Evolutionary conservation across 345 rosid species (phyloP), one percentile per base, ranked within the genome.

Genomic region (Arabidopsis arenosa): DNA sequence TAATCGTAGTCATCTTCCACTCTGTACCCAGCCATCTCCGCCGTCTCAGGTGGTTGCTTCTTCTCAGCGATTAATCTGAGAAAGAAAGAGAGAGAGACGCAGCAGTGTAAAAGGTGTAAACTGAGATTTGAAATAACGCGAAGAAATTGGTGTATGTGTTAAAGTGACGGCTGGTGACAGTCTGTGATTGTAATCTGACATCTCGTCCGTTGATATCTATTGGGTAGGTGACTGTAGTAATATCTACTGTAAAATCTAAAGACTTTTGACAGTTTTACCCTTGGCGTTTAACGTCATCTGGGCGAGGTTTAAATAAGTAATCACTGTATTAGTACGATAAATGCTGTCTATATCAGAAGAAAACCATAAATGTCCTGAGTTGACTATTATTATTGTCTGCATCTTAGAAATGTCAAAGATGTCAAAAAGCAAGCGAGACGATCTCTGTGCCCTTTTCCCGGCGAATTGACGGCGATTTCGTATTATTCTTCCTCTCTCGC

Each of bases 1-100:
- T 86, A 86, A 70, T 86, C 90, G 35, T 86, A 85, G 57, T 85
- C 89, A 43, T 84, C 85, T 63, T 76, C 87, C 8, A 82, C 79
- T 68, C 80, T 78, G 78, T 84, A 82, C 37, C 85, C 82, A 41
- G 87, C 87, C 87, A 84, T 84, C 67, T 65, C 63, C 66, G 74
- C 60, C 65, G 70, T 52, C 69, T 72, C 58, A 56, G 51, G 30
- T 56, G 33, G 61, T 67, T 57, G 52, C 59, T 61, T 59, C 75
- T 72, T 56, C 39, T 21, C 64, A 1, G 9, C 68, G 43, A 62
- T 43, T 63, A 63, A 73, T 73, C 74, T 51, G 62, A 56, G 63
- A 36, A 18, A 35, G 66, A 60, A 39, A 63, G 47, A 60, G 47
- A 23, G 73, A 79, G 51, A 61, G 63, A 56, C 59, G 73, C 39